Evolutionary conservation across 2,329 filamentous ascomycete species (phyloP).

Genomic region (Alternaria infectoria): DNA sequence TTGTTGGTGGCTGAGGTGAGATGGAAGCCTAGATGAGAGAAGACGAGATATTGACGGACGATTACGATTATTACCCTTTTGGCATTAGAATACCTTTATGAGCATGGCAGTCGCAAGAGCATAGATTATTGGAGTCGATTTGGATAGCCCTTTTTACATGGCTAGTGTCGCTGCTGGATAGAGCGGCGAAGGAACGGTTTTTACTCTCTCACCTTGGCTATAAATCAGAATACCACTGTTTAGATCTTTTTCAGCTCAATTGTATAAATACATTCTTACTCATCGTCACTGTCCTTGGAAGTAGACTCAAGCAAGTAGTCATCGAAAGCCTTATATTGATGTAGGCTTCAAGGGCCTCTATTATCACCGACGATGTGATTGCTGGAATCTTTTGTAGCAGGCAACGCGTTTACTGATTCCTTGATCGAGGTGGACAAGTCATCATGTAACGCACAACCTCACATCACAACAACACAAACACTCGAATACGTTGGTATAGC

Average conservation of each 20-base stretch:
- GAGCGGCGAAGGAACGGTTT: not conserved
- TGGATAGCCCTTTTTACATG: not conserved
- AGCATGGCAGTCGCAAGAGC: not conserved
- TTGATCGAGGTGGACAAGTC: too few species aligned
- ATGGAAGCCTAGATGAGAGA: not conserved
- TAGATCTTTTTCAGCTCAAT: not conserved
- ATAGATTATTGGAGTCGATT: not conserved
- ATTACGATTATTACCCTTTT: not conserved
- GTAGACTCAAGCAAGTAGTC: not conserved
- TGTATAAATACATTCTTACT: not conserved
- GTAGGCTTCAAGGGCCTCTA: not conserved
- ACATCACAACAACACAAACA: not conserved
- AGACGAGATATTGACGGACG: not conserved
- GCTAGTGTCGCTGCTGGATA: not conserved
- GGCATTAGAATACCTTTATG: not conserved
- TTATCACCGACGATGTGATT: not conserved
- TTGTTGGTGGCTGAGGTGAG: constrained; percentile 35
- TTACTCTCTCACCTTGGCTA: not conserved
- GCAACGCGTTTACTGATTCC: too few species aligned
- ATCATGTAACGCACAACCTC: not conserved
- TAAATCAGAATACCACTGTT: not conserved
- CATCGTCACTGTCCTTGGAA: not conserved
- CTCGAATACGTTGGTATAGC: not conserved
- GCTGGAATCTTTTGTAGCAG: not conserved
- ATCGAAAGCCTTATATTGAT: not conserved